Conservation (phyloP, 2,329 filamentous ascomycete genomes). For the Cladorrhinum sp. region DNA sequence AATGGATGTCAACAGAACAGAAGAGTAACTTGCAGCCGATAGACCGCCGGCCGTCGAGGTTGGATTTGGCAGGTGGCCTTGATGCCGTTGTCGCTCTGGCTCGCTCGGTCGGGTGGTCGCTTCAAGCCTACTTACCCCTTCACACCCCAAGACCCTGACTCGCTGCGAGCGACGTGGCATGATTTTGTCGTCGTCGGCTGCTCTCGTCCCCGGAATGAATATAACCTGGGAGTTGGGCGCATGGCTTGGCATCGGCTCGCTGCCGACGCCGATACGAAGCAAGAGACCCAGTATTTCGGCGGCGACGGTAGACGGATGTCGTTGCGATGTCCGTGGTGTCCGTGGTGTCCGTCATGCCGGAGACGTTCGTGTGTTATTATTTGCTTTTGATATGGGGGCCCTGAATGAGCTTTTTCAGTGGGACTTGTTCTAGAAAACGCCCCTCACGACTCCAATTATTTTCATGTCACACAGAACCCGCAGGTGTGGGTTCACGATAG, state of each 20-base stretch:
- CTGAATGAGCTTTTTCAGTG: conserved; percentile 12
- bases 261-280: conserved; percentile 1
- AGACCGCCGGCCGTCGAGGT: conserved; percentile 15
- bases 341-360: background rate
- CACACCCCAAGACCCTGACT: conserved; percentile 12
- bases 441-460: conserved; percentile 28
- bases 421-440: conserved; percentile 28
- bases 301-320: conserved; percentile 6
- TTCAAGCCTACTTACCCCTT: background rate
- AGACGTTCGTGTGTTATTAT: conserved; percentile 10
- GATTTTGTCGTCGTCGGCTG: conserved; percentile 10
- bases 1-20: background rate
- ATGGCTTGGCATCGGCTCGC: conserved; percentile 6
- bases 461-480: conserved; percentile 31
- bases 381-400: conserved; percentile 15
- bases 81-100: conserved; percentile 2
- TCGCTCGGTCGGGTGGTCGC: background rate
- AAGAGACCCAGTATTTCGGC: background rate
- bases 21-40: conserved; percentile 14
- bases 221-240: background rate
- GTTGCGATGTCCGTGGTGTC: background rate
- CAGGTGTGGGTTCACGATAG: conserved; percentile 30
- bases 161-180: conserved; percentile 19
- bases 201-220: conserved; percentile 3
- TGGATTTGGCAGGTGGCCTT: conserved; percentile 23